Evolutionary conservation across 2,329 filamentous ascomycete species (phyloP).

Genomic region (Ophiostoma australiae): DNA sequence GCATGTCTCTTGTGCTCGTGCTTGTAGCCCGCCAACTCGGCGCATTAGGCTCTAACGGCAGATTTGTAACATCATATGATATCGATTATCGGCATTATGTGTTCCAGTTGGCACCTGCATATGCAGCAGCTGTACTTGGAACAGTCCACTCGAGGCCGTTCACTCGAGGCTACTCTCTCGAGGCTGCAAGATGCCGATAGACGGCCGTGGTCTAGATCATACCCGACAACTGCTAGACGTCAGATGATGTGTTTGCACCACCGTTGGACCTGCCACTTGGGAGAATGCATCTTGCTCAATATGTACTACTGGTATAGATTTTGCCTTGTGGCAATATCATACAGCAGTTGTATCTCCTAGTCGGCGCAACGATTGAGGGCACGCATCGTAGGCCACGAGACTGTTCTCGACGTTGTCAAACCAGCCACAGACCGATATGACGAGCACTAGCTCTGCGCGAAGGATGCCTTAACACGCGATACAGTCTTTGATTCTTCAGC

Average conservation of each 20-base stretch:
- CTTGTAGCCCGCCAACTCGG: neutral
- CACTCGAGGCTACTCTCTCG: neutral
- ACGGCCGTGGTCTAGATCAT: neutral
- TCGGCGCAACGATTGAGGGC: neutral
- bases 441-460: neutral
- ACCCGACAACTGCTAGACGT: neutral
- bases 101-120: neutral
- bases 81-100: neutral
- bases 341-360: neutral
- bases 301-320: neutral
- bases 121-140: neutral
- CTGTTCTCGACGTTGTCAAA: neutral
- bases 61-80: neutral
- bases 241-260: neutral
- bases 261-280: neutral
- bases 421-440: neutral
- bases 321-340: neutral
- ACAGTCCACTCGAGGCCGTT: neutral
- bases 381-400: neutral
- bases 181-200: neutral
- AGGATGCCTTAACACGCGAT: neutral
- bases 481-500: neutral
- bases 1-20: neutral
- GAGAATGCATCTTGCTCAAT: neutral
- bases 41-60: neutral